Base-by-base conservation (phyloP, 139 green algal species). In the Zygnema cylindricum region DNA sequence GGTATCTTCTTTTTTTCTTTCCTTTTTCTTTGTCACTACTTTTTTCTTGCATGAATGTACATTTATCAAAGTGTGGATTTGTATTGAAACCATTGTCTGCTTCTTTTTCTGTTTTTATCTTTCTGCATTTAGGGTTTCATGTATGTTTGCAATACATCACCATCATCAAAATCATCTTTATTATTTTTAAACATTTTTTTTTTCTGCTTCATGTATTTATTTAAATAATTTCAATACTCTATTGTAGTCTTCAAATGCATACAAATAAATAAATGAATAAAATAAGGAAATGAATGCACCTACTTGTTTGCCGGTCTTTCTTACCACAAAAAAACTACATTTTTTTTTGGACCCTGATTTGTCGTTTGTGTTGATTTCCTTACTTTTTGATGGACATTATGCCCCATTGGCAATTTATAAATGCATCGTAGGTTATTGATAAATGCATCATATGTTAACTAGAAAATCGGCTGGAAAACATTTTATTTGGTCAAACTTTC, bases 171-270 rank as follows among this genome's bases (percentile, higher is more conserved):
- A 73, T 25, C 30, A 30, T 30, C 30, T 25, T 73, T n/a, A n/a
- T n/a, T 63, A 7, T 63, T 16, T 79, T 79, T 11, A 69, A 1
- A 2, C 76, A 63, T 35, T 84, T 84, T 39, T 76, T 1, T 73
- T 63, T 71, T 0, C 91, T 96, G 38, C 98, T 96, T 89, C 85
- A 98, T 54, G 93, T 92, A 11, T 85, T 77, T 43, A 95, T 98
- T 57, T 82, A 75, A 95, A 96, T 16, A 84, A 92, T 84, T 71
- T 87, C 40, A 40, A 22, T n/a, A 38, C 71, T 25, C 36, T 30
- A 38, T 79, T 79, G 7, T 41, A 25, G 36, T 79, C 36, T 41
- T 79, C 76, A 84, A 84, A 69, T 84, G 16, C 57, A 57, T 16
- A 84, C 57, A 63, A 16, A 63, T 7, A 63, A 16, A 63, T 7